Conservation (phyloP, 305 asterid species). For the Solanum aculeatissimum region DNA sequence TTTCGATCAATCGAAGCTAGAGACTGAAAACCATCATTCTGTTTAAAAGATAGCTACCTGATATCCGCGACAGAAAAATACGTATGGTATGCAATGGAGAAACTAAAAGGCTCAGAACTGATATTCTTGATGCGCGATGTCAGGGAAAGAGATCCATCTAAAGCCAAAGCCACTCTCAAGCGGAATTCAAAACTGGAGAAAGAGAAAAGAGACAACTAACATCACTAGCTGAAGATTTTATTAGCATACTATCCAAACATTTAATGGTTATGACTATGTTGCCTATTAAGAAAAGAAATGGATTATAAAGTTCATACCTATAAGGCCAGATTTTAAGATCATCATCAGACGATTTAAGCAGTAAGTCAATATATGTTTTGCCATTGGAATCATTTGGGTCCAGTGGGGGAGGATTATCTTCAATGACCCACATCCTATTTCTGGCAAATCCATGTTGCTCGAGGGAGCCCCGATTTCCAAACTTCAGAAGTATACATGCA, state of each 20-base stretch:
- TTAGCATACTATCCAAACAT: background rate
- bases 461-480: conserved; percentile 51
- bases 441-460: conserved; percentile 80
- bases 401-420: conserved; percentile 9
- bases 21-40: background rate
- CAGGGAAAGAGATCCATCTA: conserved; percentile 46
- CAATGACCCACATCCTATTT: conserved; percentile 51
- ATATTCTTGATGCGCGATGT: conserved; percentile 54
- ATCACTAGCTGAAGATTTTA: background rate
- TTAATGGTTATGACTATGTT: background rate
- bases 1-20: background rate
- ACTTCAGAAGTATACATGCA: conserved; percentile 15
- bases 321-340: conserved; percentile 68
- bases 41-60: conserved; percentile 29
- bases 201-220: background rate
- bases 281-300: background rate
- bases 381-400: too few relatives aligned
- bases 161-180: conserved; percentile 44
- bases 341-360: conserved; percentile 46
- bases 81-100: conserved; percentile 62
- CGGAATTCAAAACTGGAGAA: conserved; percentile 45
- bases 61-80: conserved; percentile 70
- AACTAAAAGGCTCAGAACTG: conserved; percentile 65
- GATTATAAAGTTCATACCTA: conserved; percentile 16
- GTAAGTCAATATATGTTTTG: conserved; percentile 20